A percentile compares a stretch with the other conserved stretches of the same genome.
phyloP scores from a whole-genome alignment of 2,329 filamentous ascomycete genomes.

The Phyllosticta capitalensis region DNA sequence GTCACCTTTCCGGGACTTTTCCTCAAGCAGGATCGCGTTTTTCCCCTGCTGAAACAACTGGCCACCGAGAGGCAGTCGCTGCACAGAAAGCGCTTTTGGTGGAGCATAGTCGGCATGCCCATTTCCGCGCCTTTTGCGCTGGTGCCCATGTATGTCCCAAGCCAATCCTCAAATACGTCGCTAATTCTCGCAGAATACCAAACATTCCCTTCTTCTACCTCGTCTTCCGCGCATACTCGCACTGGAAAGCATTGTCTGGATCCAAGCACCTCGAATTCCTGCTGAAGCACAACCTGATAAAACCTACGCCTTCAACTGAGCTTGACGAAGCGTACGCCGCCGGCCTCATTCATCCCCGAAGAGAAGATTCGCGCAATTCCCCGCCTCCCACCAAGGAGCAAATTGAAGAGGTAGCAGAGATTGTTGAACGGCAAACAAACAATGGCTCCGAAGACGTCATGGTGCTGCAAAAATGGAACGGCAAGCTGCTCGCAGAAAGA shows the following conservation, averaged over 20 bases:
- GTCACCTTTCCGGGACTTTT: constrained; percentile 67
- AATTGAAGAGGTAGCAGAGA: constrained; percentile 27
- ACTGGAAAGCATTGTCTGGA: constrained; percentile 58
- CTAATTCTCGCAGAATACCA: constrained; percentile 55
- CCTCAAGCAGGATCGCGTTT: constrained; percentile 54
- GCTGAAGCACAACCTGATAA: constrained; percentile 57
- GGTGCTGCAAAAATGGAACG: constrained; percentile 42
- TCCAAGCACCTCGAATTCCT: constrained; percentile 80
- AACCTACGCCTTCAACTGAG: constrained; percentile 55
- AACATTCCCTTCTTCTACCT: constrained; percentile 98
- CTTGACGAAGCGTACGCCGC: constrained; percentile 67
- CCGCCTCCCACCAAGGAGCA: constrained; percentile 28
- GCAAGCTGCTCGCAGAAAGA: constrained; percentile 40
- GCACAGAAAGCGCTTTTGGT: constrained; percentile 68
- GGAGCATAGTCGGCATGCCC: constrained; percentile 75
- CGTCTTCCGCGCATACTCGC: constrained; percentile 63
- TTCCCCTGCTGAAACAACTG: constrained; percentile 56
- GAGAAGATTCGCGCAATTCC: constrained; percentile 30
- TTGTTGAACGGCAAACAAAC: constrained; percentile 31
- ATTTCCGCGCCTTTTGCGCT: constrained; percentile 73
- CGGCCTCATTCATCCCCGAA: constrained; percentile 36
- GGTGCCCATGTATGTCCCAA: constrained; percentile 64
- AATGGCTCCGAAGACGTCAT: constrained; percentile 37
- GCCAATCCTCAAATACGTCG: not conserved
- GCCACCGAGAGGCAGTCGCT: constrained; percentile 72